These are phyloP conservation scores for Cerioporus squamosus DNA, from an alignment of 1,284 basidiomycete genomes.

Conservation along the genomic window DNA sequence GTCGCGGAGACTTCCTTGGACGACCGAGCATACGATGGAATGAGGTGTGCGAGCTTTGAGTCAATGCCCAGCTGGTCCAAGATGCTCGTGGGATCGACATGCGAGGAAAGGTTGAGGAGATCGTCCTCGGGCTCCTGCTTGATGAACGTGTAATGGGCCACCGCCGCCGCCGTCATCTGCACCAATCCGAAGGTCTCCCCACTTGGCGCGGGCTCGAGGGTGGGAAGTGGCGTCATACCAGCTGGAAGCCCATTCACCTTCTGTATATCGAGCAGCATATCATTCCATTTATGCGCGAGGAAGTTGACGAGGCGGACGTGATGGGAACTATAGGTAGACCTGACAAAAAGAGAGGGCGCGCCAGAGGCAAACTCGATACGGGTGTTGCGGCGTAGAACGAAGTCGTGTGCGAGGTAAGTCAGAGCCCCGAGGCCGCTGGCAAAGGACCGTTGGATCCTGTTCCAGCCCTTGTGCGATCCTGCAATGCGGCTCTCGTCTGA, in stretches of 20 bases:
- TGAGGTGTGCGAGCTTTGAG: neutral
- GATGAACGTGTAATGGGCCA: slow-evolving; percentile 1
- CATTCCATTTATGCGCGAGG: too few relatives aligned
- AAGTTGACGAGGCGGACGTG: too few relatives aligned
- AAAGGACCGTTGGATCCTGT: slow-evolving; percentile 22
- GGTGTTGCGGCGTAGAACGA: slow-evolving; percentile 6
- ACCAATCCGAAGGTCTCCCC: slow-evolving; percentile 7
- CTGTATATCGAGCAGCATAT: too few relatives aligned
- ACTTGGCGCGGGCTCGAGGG: neutral
- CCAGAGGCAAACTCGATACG: neutral
- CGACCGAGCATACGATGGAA: too few relatives aligned
- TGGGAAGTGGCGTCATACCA: neutral
- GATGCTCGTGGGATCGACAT: neutral
- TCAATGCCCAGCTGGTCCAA: neutral
- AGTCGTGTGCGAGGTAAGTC: slow-evolving; percentile 6
- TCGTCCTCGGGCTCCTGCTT: slow-evolving; percentile 9
- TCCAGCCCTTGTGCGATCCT: slow-evolving; percentile 31
- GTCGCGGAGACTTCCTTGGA: too few relatives aligned
- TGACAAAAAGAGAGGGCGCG: too few relatives aligned
- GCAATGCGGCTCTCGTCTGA: slow-evolving; percentile 27
- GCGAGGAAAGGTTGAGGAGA: slow-evolving; percentile 5
- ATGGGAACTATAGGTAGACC: too few relatives aligned
- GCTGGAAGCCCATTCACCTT: neutral
- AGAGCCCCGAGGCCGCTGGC: slow-evolving; percentile 29
- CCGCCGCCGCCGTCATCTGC: neutral